Conservation (phyloP, 1,139 yeast species). For the Spathaspora sp. region DNA sequence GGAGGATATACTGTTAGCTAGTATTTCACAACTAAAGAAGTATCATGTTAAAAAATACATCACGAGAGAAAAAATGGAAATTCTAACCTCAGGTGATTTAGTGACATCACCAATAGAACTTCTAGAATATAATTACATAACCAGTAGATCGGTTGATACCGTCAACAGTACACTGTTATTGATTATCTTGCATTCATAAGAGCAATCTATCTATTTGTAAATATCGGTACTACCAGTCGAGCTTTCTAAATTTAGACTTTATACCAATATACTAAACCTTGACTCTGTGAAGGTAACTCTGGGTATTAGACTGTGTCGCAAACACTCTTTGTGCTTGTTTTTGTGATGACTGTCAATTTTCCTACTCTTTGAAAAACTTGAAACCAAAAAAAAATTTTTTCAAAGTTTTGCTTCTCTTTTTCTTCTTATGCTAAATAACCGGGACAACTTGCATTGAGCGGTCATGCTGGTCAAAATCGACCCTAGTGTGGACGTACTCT, state of each 20-base stretch:
- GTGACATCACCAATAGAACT: background rate
- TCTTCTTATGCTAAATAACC: constrained; percentile 20
- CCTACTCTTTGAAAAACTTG: background rate
- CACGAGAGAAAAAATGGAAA: background rate
- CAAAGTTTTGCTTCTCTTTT: constrained; percentile 7
- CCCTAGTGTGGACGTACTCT: constrained; percentile 40
- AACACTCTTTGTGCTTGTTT: background rate
- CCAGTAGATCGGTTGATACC: background rate
- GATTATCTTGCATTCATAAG: too few species aligned
- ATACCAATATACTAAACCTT: too few species aligned
- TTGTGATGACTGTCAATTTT: background rate
- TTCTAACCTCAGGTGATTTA: background rate
- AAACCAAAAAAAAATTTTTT: background rate
- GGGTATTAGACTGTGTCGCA: background rate
- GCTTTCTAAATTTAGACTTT: too few species aligned
- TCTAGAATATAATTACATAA: background rate
- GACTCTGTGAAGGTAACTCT: too few species aligned
- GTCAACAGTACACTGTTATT: background rate
- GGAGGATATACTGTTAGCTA: background rate
- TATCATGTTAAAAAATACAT: background rate
- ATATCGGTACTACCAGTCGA: too few species aligned
- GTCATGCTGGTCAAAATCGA: constrained; percentile 23
- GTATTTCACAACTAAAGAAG: background rate
- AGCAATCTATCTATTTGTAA: too few species aligned
- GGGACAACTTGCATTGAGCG: constrained; percentile 35